These are phyloP conservation scores for Phaeosphaeriaceae sp. DNA, from an alignment of 2,329 filamentous ascomycete species.

Conservation along the genomic window DNA sequence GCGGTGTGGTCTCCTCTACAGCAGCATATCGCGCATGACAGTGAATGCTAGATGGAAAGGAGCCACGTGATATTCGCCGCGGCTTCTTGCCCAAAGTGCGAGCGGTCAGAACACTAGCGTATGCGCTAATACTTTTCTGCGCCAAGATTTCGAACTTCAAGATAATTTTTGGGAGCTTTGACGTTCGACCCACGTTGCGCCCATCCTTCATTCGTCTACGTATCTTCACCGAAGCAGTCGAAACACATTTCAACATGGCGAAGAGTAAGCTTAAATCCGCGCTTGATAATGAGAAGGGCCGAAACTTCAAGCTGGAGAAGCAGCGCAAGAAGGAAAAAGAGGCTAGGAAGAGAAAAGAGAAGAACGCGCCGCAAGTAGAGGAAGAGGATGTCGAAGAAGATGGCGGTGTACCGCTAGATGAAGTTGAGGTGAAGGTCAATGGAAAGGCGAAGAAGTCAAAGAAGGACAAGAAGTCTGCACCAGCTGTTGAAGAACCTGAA, in stretches of 20 bases:
- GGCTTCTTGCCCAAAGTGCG: slow-evolving; percentile 30
- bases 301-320: slow-evolving; percentile 77
- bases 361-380: slow-evolving; percentile 28
- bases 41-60: slow-evolving; percentile 18
- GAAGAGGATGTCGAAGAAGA: slow-evolving; percentile 29
- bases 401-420: slow-evolving; percentile 39
- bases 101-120: slow-evolving; percentile 40
- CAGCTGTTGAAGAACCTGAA: slow-evolving; percentile 32
- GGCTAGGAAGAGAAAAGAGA: slow-evolving; percentile 57
- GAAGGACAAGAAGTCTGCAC: slow-evolving; percentile 39
- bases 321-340: slow-evolving; percentile 71
- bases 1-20: too few relatives aligned
- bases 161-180: slow-evolving; percentile 38
- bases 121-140: slow-evolving; percentile 34
- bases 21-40: background rate
- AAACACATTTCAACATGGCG: slow-evolving; percentile 40
- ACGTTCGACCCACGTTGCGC: slow-evolving; percentile 14
- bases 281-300: slow-evolving; percentile 64
- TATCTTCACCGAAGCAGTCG: background rate
- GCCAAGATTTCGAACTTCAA: slow-evolving; percentile 44
- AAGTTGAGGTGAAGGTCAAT: slow-evolving; percentile 36
- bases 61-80: slow-evolving; percentile 33
- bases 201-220: background rate
- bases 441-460: slow-evolving; percentile 38
- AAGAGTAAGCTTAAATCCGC: slow-evolving; percentile 63